A percentile compares a stretch with the other conserved stretches of the same genome.
These are phyloP conservation scores for Dalechampia spathulata DNA, from an alignment of 441 rosid species.

Conservation along the genomic window DNA sequence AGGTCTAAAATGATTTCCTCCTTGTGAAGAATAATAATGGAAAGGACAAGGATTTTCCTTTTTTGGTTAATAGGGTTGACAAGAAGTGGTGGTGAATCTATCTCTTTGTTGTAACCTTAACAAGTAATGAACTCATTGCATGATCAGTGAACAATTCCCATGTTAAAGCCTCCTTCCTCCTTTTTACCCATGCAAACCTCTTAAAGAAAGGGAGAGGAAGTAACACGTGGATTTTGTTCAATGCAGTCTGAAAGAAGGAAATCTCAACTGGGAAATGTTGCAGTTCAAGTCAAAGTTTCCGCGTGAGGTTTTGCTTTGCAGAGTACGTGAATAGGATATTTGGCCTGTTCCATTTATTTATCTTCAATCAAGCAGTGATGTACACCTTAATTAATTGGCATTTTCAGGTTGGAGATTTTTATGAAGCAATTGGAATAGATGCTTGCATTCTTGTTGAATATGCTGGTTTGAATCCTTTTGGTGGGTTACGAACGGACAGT, in stretches of 20 bases:
- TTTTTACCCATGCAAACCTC: background rate
- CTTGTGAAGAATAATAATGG: too few species aligned
- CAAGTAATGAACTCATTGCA: too few species aligned
- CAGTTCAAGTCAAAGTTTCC: slow-evolving; percentile 94
- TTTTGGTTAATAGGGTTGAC: too few species aligned
- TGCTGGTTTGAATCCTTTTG: slow-evolving; percentile 98
- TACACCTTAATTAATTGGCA: background rate
- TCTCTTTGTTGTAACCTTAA: too few species aligned
- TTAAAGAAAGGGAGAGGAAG: background rate
- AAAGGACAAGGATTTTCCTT: too few species aligned
- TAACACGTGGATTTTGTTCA: slow-evolving; percentile 9
- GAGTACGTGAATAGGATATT: slow-evolving; percentile 41
- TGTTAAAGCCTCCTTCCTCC: background rate
- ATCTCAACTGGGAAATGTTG: slow-evolving; percentile 82
- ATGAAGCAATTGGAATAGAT: slow-evolving; percentile 96
- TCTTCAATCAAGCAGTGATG: background rate
- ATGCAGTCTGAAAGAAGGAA: slow-evolving; percentile 89
- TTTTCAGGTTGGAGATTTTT: slow-evolving; percentile 90
- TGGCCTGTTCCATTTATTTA: background rate
- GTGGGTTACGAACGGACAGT: slow-evolving; percentile 85
- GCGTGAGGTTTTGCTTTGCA: slow-evolving; percentile 93
- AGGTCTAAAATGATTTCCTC: too few species aligned
- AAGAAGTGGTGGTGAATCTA: too few species aligned
- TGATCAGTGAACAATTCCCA: background rate
- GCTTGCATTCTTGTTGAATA: slow-evolving; percentile 95